Percentiles rank a stretch among this genome's conserved stretches.
Evolutionary conservation across 345 rosid genomes (phyloP).

Genomic region (Populus alba): DNA sequence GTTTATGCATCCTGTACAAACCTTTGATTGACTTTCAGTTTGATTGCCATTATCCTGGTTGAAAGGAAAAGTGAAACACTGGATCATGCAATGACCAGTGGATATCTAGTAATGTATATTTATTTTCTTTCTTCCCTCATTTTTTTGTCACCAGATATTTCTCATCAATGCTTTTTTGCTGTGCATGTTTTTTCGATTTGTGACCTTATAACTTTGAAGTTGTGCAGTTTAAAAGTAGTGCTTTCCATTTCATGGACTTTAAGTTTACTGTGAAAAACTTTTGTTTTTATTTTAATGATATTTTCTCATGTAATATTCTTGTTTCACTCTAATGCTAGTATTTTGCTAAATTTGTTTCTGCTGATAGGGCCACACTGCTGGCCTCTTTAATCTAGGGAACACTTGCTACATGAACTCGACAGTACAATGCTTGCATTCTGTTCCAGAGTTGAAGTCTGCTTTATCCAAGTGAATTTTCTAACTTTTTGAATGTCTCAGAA

Average conservation of each 20-base stretch:
- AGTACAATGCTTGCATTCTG: slow-evolving; percentile 89
- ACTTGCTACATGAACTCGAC: slow-evolving; percentile 99
- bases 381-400: slow-evolving; percentile 84
- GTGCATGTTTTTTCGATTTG: neutral
- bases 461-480: slow-evolving; percentile 49
- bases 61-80: neutral
- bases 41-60: neutral
- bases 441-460: slow-evolving; percentile 93
- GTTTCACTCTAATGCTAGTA: neutral
- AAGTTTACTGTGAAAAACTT: neutral
- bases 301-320: neutral
- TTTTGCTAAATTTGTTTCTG: slow-evolving; percentile 7
- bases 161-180: neutral
- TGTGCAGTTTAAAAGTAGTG: neutral
- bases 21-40: neutral
- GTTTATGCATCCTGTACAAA: neutral
- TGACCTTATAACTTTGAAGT: neutral
- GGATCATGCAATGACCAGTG: neutral
- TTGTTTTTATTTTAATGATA: neutral
- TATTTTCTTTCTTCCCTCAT: neutral
- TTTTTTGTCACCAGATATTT: neutral
- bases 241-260: neutral
- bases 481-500: neutral
- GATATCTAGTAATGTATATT: neutral
- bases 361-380: slow-evolving; percentile 92